Evolutionary conservation across 768 basidiomycete species (phyloP).

Genomic region (Kwoniella pini): DNA sequence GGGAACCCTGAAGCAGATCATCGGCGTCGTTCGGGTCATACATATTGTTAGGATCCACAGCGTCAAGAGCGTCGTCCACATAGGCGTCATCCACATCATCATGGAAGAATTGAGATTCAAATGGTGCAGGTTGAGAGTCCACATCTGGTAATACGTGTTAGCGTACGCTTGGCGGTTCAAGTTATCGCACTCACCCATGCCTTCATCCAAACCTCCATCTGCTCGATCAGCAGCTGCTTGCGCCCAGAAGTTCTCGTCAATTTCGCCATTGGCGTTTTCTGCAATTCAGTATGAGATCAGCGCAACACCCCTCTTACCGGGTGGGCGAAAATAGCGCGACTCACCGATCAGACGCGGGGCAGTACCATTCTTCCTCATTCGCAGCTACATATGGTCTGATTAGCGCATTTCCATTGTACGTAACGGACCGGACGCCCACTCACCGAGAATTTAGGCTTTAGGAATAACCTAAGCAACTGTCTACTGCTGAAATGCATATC

Average conservation of each 20-base stretch:
- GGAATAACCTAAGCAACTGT: slow-evolving; percentile 85
- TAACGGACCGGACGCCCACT: slow-evolving; percentile 44
- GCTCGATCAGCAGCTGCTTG: slow-evolving; percentile 83
- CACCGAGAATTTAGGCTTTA: slow-evolving; percentile 94
- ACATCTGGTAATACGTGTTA: slow-evolving; percentile 4
- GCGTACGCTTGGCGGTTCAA: not conserved
- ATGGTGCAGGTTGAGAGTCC: slow-evolving; percentile 63
- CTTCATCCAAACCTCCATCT: slow-evolving; percentile 64
- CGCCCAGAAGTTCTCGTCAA: slow-evolving; percentile 97
- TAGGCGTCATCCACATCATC: slow-evolving; percentile 74
- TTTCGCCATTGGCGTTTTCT: slow-evolving; percentile 71
- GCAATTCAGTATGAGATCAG: no score
- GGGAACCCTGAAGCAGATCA: slow-evolving; percentile 81
- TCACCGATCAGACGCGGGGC: slow-evolving; percentile 57
- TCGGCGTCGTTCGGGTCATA: slow-evolving; percentile 79
- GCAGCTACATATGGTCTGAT: slow-evolving; percentile 62
- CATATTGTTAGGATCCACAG: slow-evolving; percentile 29
- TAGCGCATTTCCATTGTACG: not conserved
- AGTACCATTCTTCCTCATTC: slow-evolving; percentile 74
- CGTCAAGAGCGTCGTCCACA: slow-evolving; percentile 60
- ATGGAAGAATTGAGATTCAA: slow-evolving; percentile 96
- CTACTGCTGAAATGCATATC: slow-evolving; percentile 96
- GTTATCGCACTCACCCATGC: slow-evolving; percentile 40
- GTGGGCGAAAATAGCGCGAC: not conserved
- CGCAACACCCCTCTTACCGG: no score